Base-by-base conservation (phyloP, 2,329 filamentous ascomycete genomes). In the Dothideomycetes sp. region DNA sequence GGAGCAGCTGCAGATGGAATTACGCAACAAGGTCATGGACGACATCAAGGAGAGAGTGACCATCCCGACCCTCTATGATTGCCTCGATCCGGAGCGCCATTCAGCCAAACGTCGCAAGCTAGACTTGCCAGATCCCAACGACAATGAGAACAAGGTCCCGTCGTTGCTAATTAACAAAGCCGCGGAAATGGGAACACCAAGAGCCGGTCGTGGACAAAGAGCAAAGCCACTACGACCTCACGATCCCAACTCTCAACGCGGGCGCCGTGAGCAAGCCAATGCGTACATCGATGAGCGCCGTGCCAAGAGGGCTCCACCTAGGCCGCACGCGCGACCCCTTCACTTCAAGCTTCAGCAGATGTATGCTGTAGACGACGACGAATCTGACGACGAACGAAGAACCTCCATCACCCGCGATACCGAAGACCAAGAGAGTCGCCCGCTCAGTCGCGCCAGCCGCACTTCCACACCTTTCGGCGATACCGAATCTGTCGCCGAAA, bases 41-140 rank as follows among this genome's bases (percentile, higher is more conserved):
- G 87, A 95, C 57, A 84, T 96, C 53, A 87, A 88, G 51, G 83
- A 81, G 33, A 83, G 89, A 51, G 79, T 96, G 35, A 88, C 84
- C 7, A 84, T 81, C 5, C 86, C 87, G 3, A 73, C 79, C 32
- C 69, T 98, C 29, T 82, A 84, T 49, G 76, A 86, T 31, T 87
- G 81, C 53, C 73, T 98, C 42, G 81, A 94, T 48, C 88, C 91
- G 3, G 73, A 73, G 40, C 83, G 86, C 42, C 87, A 94, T 59
- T 68, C 70, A 2, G 73, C 78, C n/a, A 93, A 85, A 60, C 74
- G 89, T 43, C 75, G 82, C 45, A 84, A 79, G 56, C 66, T 94
- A 14, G 85, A 88, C 38, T 77, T 94, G 40, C 68, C 79, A 31
- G 82, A 84, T 48, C 75, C 79, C 0, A 72, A 53, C 19, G 60